Evolutionary conservation across 2,329 filamentous ascomycete genomes (phyloP).

Genomic region (Penicillium sp.): DNA sequence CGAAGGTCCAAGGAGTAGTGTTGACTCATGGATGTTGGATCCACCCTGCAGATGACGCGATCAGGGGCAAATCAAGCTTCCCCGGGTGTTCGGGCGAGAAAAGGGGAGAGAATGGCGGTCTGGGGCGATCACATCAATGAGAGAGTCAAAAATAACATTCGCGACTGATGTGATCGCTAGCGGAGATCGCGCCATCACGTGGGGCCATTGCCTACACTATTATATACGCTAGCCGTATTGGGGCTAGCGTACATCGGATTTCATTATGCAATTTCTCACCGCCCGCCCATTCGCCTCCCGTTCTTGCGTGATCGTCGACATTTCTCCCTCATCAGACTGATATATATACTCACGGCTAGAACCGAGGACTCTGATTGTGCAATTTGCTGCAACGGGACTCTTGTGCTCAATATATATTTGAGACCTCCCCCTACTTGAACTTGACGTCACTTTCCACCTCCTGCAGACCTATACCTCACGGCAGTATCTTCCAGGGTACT

Average conservation of each 20-base stretch:
- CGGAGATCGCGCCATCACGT: constrained; percentile 25
- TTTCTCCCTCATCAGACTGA: constrained; percentile 7
- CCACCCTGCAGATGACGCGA: background rate
- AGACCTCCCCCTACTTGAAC: background rate
- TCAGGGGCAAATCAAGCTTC: background rate
- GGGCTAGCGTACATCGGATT: constrained; percentile 3
- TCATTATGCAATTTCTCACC: constrained; percentile 15
- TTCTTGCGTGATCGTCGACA: constrained; percentile 17
- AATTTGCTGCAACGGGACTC: background rate
- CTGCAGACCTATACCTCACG: background rate
- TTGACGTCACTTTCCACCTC: background rate
- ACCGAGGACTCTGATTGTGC: constrained; percentile 8
- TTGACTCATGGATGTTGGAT: background rate
- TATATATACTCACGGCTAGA: background rate
- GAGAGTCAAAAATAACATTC: background rate
- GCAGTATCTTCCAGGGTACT: constrained; percentile 13
- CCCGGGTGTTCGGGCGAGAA: background rate
- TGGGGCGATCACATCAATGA: constrained; percentile 2
- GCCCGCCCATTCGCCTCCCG: constrained; percentile 9
- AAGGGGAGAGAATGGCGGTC: constrained; percentile 2
- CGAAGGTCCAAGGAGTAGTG: background rate
- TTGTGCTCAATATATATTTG: background rate
- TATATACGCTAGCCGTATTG: background rate
- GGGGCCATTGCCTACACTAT: constrained; percentile 4
- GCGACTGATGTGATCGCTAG: constrained; percentile 4